phyloP scores from a whole-genome alignment of 129 eudicot genomes.

The Pseudognaphalium luteoalbum region DNA sequence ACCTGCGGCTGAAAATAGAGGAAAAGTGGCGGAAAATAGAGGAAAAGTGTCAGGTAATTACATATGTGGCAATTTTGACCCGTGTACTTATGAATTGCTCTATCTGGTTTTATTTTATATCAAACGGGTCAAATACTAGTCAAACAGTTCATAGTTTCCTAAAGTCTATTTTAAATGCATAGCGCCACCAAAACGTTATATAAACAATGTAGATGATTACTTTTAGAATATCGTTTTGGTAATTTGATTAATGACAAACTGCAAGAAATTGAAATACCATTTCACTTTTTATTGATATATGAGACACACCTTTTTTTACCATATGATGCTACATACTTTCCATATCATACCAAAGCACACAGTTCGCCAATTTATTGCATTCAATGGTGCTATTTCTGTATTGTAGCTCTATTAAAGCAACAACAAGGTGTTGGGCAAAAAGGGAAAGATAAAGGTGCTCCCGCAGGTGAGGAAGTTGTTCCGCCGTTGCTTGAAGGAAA shows the following conservation, averaged over 20 bases:
- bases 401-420: conserved; percentile 89
- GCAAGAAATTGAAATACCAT: too few relatives aligned
- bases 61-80: neutral
- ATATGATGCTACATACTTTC: neutral
- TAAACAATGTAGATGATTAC: neutral
- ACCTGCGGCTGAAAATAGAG: conserved; percentile 86
- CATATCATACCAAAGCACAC: neutral
- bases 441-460: conserved; percentile 66
- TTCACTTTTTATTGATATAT: too few relatives aligned
- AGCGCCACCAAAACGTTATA: neutral
- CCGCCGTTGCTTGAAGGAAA: conserved; percentile 91
- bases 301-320: neutral
- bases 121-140: neutral
- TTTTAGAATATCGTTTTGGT: neutral
- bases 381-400: neutral
- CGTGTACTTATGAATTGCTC: neutral
- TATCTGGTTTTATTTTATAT: conserved; percentile 1
- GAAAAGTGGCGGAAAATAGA: conserved; percentile 92
- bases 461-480: conserved; percentile 76
- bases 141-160: neutral
- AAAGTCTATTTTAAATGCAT: neutral
- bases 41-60: conserved; percentile 91
- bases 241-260: neutral
- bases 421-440: conserved; percentile 90
- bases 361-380: neutral